Conservation (phyloP, 495 filamentous ascomycete species). For the Platismatia glauca region DNA sequence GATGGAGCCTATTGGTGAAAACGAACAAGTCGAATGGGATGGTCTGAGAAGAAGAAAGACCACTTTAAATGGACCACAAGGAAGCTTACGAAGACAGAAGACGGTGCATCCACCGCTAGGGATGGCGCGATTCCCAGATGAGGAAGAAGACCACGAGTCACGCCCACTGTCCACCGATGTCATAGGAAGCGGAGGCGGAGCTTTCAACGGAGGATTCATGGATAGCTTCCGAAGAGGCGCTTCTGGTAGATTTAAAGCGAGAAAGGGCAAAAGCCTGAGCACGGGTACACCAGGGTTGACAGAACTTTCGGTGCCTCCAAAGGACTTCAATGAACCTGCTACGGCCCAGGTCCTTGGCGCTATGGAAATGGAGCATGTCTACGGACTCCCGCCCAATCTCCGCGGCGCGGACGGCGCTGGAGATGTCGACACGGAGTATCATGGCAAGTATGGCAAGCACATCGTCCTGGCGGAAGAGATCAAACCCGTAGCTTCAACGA, state of each 20-base stretch:
- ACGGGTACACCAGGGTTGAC: conserved; percentile 25
- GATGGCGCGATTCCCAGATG: conserved; percentile 74
- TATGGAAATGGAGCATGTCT: conserved; percentile 29
- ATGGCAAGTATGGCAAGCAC: conserved; percentile 15
- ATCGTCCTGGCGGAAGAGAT: conserved; percentile 37
- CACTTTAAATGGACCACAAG: conserved; percentile 39
- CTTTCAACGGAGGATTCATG: conserved; percentile 38
- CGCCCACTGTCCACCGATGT: conserved; percentile 27
- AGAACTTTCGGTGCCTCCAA: conserved; percentile 30
- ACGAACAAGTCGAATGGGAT: conserved; percentile 84
- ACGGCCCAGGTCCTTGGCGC: conserved; percentile 7
- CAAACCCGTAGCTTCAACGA: conserved; percentile 21
- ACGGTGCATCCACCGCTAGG: conserved; percentile 74
- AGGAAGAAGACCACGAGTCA: conserved; percentile 39
- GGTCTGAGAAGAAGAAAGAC: conserved; percentile 80
- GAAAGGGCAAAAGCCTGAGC: conserved; percentile 15
- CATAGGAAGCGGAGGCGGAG: conserved; percentile 21
- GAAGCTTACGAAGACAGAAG: conserved; percentile 33
- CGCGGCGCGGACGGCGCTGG: conserved; percentile 1
- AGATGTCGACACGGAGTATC: conserved; percentile 8
- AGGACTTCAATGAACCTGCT: conserved; percentile 18
- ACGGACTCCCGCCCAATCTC: conserved; percentile 23
- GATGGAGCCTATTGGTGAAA: conserved; percentile 65
- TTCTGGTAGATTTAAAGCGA: conserved; percentile 26
- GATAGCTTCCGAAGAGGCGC: conserved; percentile 48